phyloP scores from a whole-genome alignment of 352 stramenopile genomes.

The Saprolegnia parasitica region DNA sequence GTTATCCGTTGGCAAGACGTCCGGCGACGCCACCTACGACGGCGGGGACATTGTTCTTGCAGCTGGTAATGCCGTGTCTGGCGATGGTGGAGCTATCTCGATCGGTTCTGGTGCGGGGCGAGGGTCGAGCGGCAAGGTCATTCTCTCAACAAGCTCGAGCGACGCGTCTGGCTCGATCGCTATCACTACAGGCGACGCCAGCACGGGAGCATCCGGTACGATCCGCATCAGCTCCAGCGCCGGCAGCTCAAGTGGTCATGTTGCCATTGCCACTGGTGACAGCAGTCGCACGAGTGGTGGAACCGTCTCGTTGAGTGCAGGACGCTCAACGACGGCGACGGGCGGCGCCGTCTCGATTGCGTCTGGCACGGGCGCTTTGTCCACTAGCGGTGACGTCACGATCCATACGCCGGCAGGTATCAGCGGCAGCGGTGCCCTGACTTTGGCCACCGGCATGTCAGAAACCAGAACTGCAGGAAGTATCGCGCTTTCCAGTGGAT shows the following conservation, averaged over 20 bases:
- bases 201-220: too few relatives aligned
- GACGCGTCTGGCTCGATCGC: too few relatives aligned
- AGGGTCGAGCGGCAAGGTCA: too few relatives aligned
- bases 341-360: conserved; percentile 30
- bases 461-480: conserved; percentile 34
- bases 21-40: not conserved
- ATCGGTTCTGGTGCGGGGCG: too few relatives aligned
- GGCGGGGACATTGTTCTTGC: not conserved
- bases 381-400: conserved; percentile 45
- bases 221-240: too few relatives aligned
- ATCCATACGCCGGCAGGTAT: conserved; percentile 34
- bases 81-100: conserved; percentile 41
- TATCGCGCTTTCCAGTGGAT: conserved; percentile 34
- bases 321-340: too few relatives aligned
- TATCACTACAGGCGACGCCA: too few relatives aligned
- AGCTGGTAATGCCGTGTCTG: conserved; percentile 39
- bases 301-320: too few relatives aligned
- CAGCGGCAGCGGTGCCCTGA: conserved; percentile 21
- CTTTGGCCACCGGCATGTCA: conserved; percentile 34
- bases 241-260: too few relatives aligned
- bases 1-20: not conserved
- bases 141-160: too few relatives aligned
- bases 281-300: too few relatives aligned
- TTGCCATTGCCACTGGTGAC: too few relatives aligned
- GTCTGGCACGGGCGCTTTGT: conserved; percentile 41